phyloP scores from a whole-genome alignment of 2,329 filamentous ascomycete species.

The Coniosporium tulheliwenetii region DNA sequence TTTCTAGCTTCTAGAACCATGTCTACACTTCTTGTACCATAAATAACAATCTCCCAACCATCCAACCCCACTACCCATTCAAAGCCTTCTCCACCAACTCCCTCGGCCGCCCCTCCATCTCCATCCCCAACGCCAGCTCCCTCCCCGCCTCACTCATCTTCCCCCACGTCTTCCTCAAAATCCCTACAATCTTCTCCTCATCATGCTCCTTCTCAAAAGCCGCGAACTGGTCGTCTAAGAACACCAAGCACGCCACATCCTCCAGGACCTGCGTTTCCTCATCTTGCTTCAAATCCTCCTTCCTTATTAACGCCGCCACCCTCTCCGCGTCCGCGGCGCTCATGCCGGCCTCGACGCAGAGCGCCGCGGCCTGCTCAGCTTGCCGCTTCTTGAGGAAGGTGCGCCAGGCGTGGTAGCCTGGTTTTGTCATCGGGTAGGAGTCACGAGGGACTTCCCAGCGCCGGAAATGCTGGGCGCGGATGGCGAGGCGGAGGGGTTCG shows the following conservation, averaged over 20 bases:
- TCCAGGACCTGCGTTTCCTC: slow-evolving; percentile 62
- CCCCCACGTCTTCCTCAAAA: slow-evolving; percentile 58
- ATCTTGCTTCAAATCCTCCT: slow-evolving; percentile 53
- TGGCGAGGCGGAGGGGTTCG: slow-evolving; percentile 54
- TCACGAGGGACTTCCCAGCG: slow-evolving; percentile 70
- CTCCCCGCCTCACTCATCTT: slow-evolving; percentile 55
- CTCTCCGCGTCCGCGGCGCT: slow-evolving; percentile 38
- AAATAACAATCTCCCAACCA: too few species aligned
- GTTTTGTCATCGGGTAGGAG: slow-evolving; percentile 56
- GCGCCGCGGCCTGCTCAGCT: slow-evolving; percentile 40
- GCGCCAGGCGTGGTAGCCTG: slow-evolving; percentile 71
- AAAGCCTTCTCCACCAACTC: slow-evolving; percentile 49
- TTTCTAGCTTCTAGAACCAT: too few species aligned
- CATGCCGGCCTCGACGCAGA: slow-evolving; percentile 38
- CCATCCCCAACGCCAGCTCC: slow-evolving; percentile 49
- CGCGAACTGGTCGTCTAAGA: slow-evolving; percentile 76
- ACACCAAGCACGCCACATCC: slow-evolving; percentile 76
- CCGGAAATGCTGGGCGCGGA: slow-evolving; percentile 71
- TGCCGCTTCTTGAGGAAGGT: slow-evolving; percentile 58
- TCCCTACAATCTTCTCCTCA: slow-evolving; percentile 61
- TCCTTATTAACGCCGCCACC: slow-evolving; percentile 59
- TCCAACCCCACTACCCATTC: slow-evolving; percentile 10
- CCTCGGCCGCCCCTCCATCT: slow-evolving; percentile 47
- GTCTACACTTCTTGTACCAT: too few species aligned
- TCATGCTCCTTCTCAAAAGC: slow-evolving; percentile 59